Evolutionary conservation across 2,329 filamentous ascomycete species (phyloP).

Genomic region (Phyllosticta paracitricarpa): DNA sequence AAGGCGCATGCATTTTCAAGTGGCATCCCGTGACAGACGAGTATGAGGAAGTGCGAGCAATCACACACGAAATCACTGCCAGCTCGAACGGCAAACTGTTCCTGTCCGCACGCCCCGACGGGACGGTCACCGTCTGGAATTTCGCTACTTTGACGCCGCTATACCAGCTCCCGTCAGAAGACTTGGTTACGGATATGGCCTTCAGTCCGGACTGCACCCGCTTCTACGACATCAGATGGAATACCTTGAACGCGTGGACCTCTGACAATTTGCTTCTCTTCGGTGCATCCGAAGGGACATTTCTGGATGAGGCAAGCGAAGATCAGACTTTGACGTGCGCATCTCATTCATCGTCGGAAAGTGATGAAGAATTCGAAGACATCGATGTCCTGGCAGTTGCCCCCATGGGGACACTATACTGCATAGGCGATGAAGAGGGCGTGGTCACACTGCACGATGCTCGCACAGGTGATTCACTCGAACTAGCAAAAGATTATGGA

Average conservation of each 20-base stretch:
- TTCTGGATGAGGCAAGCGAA: not conserved
- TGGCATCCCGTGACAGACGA: not conserved
- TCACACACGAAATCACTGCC: not conserved
- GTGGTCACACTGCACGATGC: not conserved
- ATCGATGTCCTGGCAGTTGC: not conserved
- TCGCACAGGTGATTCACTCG: not conserved
- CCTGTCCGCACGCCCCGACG: not conserved
- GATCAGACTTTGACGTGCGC: not conserved
- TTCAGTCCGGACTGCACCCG: not conserved
- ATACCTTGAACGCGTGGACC: not conserved
- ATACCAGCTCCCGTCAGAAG: not conserved
- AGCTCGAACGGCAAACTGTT: not conserved
- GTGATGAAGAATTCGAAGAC: not conserved
- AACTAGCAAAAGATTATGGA: not conserved
- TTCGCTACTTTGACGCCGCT: not conserved
- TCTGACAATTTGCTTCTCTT: not conserved
- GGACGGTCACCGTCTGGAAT: not conserved
- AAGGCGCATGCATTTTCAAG: not conserved
- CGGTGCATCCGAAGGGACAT: not conserved
- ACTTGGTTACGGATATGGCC: not conserved
- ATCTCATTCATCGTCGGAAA: too few relatives aligned
- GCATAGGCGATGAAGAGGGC: not conserved
- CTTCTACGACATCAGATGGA: not conserved
- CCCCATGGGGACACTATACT: not conserved
- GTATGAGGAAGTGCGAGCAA: not conserved